Evolutionary conservation across 2,329 filamentous ascomycete genomes (phyloP), one percentile per base, ranked within the genome.

Genomic region (Fusarium tjaetaba): DNA sequence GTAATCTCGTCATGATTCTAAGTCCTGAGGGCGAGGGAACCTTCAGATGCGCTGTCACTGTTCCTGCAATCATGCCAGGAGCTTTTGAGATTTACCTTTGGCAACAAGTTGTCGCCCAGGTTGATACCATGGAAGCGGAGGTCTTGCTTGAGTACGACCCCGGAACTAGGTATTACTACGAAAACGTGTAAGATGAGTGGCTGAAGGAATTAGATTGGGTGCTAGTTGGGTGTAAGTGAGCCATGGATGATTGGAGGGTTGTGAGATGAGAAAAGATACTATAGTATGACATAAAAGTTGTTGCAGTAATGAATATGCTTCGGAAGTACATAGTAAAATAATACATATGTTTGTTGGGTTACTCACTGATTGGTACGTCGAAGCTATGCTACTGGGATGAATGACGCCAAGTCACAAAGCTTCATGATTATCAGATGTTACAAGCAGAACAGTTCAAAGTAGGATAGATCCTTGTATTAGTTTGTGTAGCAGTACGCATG

Each of bases 71-170:
- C 13, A 76, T 82, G 74, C 68, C 80, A 0, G 81, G 80, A 14
- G 78, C 83, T 8, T 86, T 83, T 59, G 83, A 84, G 48, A 60
- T 86, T 15, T 77, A 80, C 59, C 36, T 85, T 24, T 85, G 83
- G 83, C 77, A 76, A 36, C 84, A 85, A 61, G 66, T 80, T 28
- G 76, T 82, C 7, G 73, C 85, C 4, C 65, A 71, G 24, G 72
- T 81, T 10, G 76, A 79, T 1, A 55, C 74, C 67, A 86, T 86
- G 83, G 78, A 82, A 42, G 73, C 66, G 0, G 85, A 86, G 75
- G 80, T 86, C 7, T 65, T 85, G 36, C 67, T 86, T 15, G 83
- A 86, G 71, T 86, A 85, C 70, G 84, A 86, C 72, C 61, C 76
- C 6, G 81, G 72, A 13, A 84, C 84, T n/a, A 77, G 85, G 61